Percentiles rank a stretch among this genome's conserved stretches.
phyloP scores from a whole-genome alignment of 2,329 filamentous ascomycete genomes.

The Calcarisporium arbuscula region DNA sequence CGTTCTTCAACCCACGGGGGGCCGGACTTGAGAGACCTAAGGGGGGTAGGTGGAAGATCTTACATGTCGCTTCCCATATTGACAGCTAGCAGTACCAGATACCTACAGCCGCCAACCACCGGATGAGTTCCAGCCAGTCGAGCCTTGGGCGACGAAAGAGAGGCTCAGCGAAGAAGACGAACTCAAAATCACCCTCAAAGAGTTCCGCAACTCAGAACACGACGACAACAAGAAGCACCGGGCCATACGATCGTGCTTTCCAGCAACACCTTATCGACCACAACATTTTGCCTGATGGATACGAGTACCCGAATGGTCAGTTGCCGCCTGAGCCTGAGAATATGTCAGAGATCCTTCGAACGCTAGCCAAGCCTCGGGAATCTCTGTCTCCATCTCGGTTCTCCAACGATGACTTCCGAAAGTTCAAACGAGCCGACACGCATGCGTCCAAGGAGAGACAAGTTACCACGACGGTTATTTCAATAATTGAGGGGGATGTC shows the following conservation, averaged over 20 bases:
- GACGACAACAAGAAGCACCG: constrained; percentile 10
- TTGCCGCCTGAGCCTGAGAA: constrained; percentile 5
- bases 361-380: background rate
- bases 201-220: constrained; percentile 5
- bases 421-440: constrained; percentile 13
- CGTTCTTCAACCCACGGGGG: too few species aligned
- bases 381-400: constrained; percentile 8
- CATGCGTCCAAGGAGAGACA: constrained; percentile 27
- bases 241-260: constrained; percentile 11
- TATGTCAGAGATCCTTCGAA: constrained; percentile 1
- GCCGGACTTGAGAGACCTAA: too few species aligned
- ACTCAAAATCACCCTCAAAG: constrained; percentile 5
- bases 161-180: constrained; percentile 3
- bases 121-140: too few species aligned
- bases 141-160: background rate
- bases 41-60: too few species aligned
- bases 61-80: too few species aligned
- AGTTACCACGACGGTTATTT: constrained; percentile 23
- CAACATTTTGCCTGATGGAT: constrained; percentile 3
- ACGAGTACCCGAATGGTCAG: constrained; percentile 3
- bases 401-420: constrained; percentile 1
- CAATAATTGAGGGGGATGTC: constrained; percentile 22
- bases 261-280: constrained; percentile 8
- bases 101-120: too few species aligned
- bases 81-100: too few species aligned